These are phyloP conservation scores for Geopyxis carbonaria DNA, from an alignment of 495 filamentous ascomycete genomes.

Conservation along the genomic window DNA sequence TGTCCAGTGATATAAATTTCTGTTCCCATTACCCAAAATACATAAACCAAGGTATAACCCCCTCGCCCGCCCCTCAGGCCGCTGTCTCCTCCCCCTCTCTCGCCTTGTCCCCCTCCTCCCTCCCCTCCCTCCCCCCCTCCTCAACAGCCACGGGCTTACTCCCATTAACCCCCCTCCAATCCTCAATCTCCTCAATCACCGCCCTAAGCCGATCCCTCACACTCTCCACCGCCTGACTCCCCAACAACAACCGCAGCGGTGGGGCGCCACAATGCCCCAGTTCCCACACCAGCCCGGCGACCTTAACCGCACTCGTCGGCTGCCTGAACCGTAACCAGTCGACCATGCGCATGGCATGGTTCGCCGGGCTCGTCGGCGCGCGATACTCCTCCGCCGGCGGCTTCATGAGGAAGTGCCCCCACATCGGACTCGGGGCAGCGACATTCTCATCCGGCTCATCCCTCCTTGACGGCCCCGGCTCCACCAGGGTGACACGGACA, in stretches of 20 bases:
- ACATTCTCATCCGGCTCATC: constrained; percentile 36
- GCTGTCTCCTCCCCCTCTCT: too few species aligned
- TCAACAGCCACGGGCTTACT: constrained; percentile 26
- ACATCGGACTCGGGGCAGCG: constrained; percentile 37
- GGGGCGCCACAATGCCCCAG: constrained; percentile 83
- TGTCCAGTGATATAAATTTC: too few species aligned
- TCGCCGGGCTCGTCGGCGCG: constrained; percentile 55
- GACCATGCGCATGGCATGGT: constrained; percentile 85
- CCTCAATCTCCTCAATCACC: constrained; percentile 77
- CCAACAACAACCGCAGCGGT: constrained; percentile 66
- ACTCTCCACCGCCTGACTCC: constrained; percentile 88
- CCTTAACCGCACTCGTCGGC: constrained; percentile 80
- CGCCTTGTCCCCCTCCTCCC: neutral
- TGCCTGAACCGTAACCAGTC: constrained; percentile 87
- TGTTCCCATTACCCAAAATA: too few species aligned
- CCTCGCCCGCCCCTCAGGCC: too few species aligned
- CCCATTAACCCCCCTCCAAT: constrained; percentile 69
- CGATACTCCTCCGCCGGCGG: constrained; percentile 67
- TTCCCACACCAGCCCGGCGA: constrained; percentile 94
- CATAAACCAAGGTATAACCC: too few species aligned
- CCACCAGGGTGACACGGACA: constrained; percentile 80
- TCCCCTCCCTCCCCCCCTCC: constrained; percentile 4
- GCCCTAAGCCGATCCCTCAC: constrained; percentile 74
- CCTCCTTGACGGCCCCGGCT: constrained; percentile 70
- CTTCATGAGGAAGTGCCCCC: constrained; percentile 85